Conservation (phyloP, 164 flowering plant species). For the Umbellularia californica region DNA sequence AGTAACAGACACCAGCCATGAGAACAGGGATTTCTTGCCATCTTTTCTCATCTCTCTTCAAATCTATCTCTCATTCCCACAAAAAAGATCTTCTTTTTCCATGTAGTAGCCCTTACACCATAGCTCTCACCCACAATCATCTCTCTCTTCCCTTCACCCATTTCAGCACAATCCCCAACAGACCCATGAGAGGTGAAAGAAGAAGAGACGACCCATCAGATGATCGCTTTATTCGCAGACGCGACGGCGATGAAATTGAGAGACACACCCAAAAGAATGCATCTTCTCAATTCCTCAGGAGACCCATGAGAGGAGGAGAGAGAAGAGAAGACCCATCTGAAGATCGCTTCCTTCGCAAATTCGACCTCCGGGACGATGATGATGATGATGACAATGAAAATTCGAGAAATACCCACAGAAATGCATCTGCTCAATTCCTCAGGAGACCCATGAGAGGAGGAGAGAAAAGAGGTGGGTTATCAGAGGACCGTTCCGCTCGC, state of each 20-base stretch:
- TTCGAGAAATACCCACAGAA: conserved; percentile 2
- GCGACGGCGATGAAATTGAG: conserved; percentile 1
- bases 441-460: conserved; percentile 24
- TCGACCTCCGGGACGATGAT: not conserved
- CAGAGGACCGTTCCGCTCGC: not conserved
- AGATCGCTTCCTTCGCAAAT: not conserved
- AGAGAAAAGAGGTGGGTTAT: not conserved
- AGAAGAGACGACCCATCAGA: not conserved
- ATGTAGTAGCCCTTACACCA: not conserved
- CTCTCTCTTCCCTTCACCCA: not conserved
- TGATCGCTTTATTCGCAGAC: not conserved
- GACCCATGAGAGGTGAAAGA: conserved; percentile 26
- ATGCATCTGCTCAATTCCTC: conserved; percentile 31
- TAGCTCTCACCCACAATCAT: not conserved
- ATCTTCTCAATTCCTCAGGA: conserved; percentile 25
- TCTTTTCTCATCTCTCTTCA: conserved; percentile 4
- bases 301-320: conserved; percentile 23
- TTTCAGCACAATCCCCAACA: conserved; percentile 21
- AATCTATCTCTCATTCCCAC: not conserved
- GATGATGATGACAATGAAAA: conserved; percentile 1
- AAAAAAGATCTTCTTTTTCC: not conserved
- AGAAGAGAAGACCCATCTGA: not conserved
- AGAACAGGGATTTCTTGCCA: conserved; percentile 12
- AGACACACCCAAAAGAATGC: conserved; percentile 15
- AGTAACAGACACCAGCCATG: not conserved